A percentile compares a stretch with the other conserved stretches of the same genome.
Evolutionary conservation across 2,329 filamentous ascomycete species (phyloP).

Genomic region (Fusarium sp.): DNA sequence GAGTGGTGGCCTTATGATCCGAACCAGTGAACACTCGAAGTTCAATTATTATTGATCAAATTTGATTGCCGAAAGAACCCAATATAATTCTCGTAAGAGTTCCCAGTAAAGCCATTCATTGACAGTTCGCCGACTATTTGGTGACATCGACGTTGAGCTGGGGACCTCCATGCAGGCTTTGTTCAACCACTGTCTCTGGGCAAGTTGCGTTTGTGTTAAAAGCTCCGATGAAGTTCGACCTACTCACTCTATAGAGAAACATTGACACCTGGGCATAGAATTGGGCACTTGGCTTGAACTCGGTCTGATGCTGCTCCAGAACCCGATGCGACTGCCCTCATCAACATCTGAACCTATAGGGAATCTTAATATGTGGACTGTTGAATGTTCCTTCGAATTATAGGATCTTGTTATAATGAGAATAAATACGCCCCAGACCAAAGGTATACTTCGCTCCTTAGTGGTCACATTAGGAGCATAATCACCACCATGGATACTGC

Average conservation of each 20-base stretch:
- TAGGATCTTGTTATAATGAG: not conserved
- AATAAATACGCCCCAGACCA: not conserved
- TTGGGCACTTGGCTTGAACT: not conserved
- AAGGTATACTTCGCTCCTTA: not conserved
- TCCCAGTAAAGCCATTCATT: not conserved
- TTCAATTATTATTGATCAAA: not conserved
- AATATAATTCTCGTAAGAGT: not conserved
- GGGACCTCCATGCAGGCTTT: not conserved
- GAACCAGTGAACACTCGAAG: not conserved
- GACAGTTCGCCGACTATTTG: not conserved
- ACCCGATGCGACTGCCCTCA: too few relatives aligned
- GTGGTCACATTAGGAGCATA: not conserved
- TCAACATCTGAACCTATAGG: too few relatives aligned
- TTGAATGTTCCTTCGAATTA: rapidly evolving
- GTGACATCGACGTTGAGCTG: not conserved
- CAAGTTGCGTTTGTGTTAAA: not conserved
- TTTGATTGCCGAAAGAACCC: not conserved
- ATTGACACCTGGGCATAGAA: too few relatives aligned
- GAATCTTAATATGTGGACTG: too few relatives aligned
- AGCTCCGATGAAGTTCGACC: too few relatives aligned
- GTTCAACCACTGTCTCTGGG: not conserved
- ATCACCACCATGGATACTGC: not conserved
- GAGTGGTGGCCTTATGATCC: not conserved
- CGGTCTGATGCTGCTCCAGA: not conserved
- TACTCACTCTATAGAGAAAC: not conserved